phyloP scores from a whole-genome alignment of 148 eudicot species.

The Fagopyrum tataricum region DNA sequence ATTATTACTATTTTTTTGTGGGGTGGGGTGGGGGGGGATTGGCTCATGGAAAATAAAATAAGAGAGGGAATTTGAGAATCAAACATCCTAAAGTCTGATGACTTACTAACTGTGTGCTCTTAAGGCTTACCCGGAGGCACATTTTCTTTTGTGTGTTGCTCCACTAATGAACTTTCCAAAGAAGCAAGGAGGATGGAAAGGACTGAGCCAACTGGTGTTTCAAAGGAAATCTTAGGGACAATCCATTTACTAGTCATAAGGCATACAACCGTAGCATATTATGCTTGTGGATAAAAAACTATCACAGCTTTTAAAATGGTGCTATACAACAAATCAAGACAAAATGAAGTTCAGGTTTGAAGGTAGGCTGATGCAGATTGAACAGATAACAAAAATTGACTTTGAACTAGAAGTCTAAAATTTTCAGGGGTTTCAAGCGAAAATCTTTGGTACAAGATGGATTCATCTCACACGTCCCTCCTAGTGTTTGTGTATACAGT shows the following conservation, averaged over 20 bases:
- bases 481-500: not conserved
- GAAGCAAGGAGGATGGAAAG: not conserved
- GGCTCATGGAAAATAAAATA: not conserved
- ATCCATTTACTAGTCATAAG: not conserved
- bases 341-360: not conserved
- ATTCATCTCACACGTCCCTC: not conserved
- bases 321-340: not conserved
- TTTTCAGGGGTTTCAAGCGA: not conserved
- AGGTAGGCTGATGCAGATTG: not conserved
- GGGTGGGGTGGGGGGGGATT: no score
- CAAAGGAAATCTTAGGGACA: not conserved
- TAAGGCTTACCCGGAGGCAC: not conserved
- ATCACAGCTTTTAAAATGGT: not conserved
- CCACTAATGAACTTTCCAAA: not conserved
- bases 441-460: not conserved
- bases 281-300: not conserved
- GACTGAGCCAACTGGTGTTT: not conserved
- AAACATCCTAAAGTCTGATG: not conserved
- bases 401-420: not conserved
- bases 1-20: not conserved
- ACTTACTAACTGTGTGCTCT: not conserved
- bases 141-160: not conserved
- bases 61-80: not conserved
- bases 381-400: not conserved
- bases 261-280: not conserved